phyloP scores from a whole-genome alignment of 1,139 yeast genomes.

The Lodderomyces oxycetoniae region DNA sequence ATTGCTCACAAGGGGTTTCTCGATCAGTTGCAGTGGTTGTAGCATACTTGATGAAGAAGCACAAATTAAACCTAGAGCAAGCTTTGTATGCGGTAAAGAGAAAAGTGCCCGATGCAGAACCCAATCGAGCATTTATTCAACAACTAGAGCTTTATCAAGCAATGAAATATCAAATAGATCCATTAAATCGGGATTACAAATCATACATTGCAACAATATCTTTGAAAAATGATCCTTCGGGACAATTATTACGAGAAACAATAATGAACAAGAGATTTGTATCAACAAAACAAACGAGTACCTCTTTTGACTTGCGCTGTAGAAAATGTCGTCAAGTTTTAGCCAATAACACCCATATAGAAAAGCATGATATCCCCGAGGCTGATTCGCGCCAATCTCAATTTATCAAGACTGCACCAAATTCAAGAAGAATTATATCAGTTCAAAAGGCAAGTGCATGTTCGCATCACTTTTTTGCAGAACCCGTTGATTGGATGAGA shows the following conservation, averaged over 20 bases:
- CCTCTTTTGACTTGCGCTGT: constrained; percentile 48
- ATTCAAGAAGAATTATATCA: constrained; percentile 51
- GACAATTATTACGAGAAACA: constrained; percentile 18
- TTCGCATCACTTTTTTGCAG: constrained; percentile 75
- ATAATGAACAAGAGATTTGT: constrained; percentile 8
- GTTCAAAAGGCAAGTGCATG: constrained; percentile 61
- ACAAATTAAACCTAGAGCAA: constrained; percentile 52
- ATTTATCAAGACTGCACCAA: constrained; percentile 58
- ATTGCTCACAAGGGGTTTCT: constrained; percentile 86
- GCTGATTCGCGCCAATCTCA: constrained; percentile 57
- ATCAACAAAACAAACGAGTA: constrained; percentile 7
- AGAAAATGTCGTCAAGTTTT: constrained; percentile 63
- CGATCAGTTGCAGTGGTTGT: constrained; percentile 69
- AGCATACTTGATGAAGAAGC: constrained; percentile 77
- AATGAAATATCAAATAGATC: constrained; percentile 28
- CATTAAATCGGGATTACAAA: constrained; percentile 21
- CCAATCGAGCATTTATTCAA: constrained; percentile 72
- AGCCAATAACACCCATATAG: constrained; percentile 46
- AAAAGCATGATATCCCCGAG: constrained; percentile 58
- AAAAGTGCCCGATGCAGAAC: constrained; percentile 54
- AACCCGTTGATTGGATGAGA: constrained; percentile 92
- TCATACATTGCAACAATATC: constrained; percentile 24
- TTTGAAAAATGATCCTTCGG: constrained; percentile 28
- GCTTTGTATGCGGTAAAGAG: constrained; percentile 71
- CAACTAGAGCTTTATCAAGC: constrained; percentile 61